These are phyloP conservation scores for Aphanomyces invadans DNA, from an alignment of 352 stramenopile genomes.

Conservation along the genomic window DNA sequence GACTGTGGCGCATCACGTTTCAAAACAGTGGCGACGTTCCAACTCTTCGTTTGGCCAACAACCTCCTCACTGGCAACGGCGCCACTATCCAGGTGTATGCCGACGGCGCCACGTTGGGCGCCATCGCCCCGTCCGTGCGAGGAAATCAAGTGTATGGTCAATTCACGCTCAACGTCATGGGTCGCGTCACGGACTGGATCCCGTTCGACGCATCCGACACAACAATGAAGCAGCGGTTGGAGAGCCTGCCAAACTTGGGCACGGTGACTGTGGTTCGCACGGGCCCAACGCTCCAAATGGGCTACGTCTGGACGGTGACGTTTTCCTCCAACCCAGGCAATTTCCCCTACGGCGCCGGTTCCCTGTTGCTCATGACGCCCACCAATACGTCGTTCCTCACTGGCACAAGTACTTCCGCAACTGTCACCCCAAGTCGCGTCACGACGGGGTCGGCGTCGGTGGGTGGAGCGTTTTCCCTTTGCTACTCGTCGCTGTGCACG, in stretches of 20 bases:
- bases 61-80: conserved; percentile 81
- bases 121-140: conserved; percentile 42
- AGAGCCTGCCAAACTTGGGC: conserved; percentile 91
- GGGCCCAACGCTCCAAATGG: conserved; percentile 75
- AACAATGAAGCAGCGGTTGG: conserved; percentile 84
- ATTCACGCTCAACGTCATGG: conserved; percentile 85
- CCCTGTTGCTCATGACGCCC: conserved; percentile 35
- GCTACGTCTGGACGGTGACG: conserved; percentile 92
- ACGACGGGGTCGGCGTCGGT: conserved; percentile 45
- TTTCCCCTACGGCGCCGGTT: conserved; percentile 78
- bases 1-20: conserved; percentile 89
- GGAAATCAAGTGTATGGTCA: conserved; percentile 85
- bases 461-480: conserved; percentile 45
- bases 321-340: conserved; percentile 90
- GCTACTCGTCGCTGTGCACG: conserved; percentile 30
- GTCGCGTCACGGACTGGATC: conserved; percentile 83
- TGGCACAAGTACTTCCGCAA: conserved; percentile 39
- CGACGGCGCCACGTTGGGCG: conserved; percentile 37
- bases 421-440: conserved; percentile 29
- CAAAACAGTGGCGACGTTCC: conserved; percentile 85
- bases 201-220: conserved; percentile 89
- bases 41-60: conserved; percentile 67
- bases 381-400: conserved; percentile 37
- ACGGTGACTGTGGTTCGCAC: conserved; percentile 78
- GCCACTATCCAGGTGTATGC: conserved; percentile 74